phyloP scores from a whole-genome alignment of 768 basidiomycete species.

The Cubamyces lactineus region DNA sequence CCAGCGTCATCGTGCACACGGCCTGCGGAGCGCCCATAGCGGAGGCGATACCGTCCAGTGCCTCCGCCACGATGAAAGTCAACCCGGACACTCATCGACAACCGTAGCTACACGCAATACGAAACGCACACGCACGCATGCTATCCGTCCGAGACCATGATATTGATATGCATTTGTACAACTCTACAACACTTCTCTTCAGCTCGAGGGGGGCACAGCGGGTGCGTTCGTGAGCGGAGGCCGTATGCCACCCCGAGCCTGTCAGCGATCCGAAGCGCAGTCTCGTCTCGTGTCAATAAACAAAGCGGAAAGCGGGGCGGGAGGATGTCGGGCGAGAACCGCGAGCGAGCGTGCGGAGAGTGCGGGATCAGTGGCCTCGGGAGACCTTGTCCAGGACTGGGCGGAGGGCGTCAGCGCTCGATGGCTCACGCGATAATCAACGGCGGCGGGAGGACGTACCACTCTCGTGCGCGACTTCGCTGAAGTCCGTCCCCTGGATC shows the following conservation, averaged over 20 bases:
- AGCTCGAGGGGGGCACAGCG: conserved; percentile 11
- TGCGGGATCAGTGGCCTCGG: conserved; percentile 25
- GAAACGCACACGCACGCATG: neutral
- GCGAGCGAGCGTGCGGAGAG: neutral
- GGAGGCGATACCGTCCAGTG: neutral
- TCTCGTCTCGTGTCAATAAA: conserved; percentile 16
- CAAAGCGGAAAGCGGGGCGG: conserved; percentile 14
- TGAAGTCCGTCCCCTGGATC: conserved; percentile 81
- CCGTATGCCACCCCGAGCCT: conserved; percentile 12
- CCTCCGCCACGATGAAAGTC: no score
- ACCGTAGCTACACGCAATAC: no score
- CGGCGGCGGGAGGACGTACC: conserved; percentile 49
- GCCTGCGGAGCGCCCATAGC: neutral
- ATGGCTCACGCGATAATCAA: neutral
- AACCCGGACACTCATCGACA: neutral
- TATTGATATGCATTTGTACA: conserved; percentile 25
- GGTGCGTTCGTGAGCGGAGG: conserved; percentile 13
- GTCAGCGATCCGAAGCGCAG: conserved; percentile 16
- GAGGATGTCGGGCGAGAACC: neutral
- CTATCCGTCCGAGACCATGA: conserved; percentile 4
- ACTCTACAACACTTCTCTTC: conserved; percentile 33
- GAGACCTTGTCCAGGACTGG: conserved; percentile 35
- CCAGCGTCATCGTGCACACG: neutral
- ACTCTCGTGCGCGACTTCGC: conserved; percentile 70
- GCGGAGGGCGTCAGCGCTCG: neutral